Percentiles rank a stretch among this genome's conserved stretches.
Evolutionary conservation across 2,329 filamentous ascomycete species (phyloP).

Genomic region (Penicillium sp.): DNA sequence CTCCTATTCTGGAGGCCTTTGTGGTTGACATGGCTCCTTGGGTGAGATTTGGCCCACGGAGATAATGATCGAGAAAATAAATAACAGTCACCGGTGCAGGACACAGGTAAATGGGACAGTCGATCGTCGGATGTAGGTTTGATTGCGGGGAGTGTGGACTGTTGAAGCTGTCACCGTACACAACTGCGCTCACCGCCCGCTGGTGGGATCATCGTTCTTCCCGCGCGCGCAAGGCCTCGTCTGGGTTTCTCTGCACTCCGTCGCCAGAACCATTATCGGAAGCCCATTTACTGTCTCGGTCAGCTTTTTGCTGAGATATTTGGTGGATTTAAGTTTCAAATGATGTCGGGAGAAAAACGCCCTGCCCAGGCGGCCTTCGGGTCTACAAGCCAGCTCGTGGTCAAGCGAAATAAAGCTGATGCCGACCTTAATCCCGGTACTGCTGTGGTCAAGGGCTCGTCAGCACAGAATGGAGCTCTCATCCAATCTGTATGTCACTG

Average conservation of each 20-base stretch:
- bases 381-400: conserved; percentile 66
- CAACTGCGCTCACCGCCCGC: conserved; percentile 18
- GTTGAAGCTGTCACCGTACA: conserved; percentile 17
- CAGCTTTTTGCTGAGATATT: background rate
- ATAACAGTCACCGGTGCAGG: background rate
- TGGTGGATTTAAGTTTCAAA: background rate
- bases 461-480: conserved; percentile 55
- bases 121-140: conserved; percentile 3
- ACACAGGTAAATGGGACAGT: conserved; percentile 8
- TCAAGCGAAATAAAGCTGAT: conserved; percentile 81
- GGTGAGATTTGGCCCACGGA: background rate
- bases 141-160: conserved; percentile 22
- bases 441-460: conserved; percentile 53
- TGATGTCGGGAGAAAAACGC: conserved; percentile 87
- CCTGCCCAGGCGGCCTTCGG: conserved; percentile 80
- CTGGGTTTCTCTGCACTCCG: conserved; percentile 15
- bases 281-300: conserved; percentile 1
- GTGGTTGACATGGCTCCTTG: conserved; percentile 49
- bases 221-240: conserved; percentile 12
- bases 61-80: background rate
- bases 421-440: conserved; percentile 52
- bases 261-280: conserved; percentile 1
- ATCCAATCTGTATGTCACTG: conserved; percentile 57
- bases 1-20: conserved; percentile 64
- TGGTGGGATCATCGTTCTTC: conserved; percentile 24